Evolutionary conservation across 108 stramenopile genomes (phyloP).

Genomic region (Cyclotella choctawhatcheeana): DNA sequence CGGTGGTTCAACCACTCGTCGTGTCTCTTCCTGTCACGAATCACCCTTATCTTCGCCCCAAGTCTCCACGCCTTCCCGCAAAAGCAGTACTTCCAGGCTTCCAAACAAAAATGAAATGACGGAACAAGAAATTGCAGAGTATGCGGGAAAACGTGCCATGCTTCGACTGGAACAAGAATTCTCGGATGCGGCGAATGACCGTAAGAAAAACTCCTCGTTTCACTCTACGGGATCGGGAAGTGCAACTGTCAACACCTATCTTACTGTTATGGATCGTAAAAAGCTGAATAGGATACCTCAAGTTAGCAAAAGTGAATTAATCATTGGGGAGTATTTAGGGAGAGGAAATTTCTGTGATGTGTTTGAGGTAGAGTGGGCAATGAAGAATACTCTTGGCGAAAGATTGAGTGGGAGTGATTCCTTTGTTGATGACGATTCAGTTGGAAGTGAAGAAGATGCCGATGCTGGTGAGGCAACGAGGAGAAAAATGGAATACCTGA

Average conservation of each 20-base stretch:
- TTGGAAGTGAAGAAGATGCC: not conserved
- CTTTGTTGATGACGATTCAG: not conserved
- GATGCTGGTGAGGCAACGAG: not conserved
- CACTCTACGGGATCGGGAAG: not conserved
- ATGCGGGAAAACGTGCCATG: conserved; percentile 40
- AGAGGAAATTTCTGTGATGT: conserved; percentile 36
- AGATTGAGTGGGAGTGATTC: not conserved
- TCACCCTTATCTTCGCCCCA: too few species aligned
- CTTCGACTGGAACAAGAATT: conserved; percentile 38
- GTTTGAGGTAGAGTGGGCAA: conserved; percentile 23
- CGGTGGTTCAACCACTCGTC: too few species aligned
- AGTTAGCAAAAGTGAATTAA: conserved; percentile 21
- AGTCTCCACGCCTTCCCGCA: not conserved
- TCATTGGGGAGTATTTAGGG: conserved; percentile 34
- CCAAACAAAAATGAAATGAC: conserved; percentile 13
- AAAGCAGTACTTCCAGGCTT: too few species aligned
- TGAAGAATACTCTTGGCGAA: too few species aligned
- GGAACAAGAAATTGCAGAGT: conserved; percentile 37
- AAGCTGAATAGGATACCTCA: conserved; percentile 31
- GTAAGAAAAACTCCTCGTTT: not conserved
- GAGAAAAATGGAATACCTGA: not conserved
- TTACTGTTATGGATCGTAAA: conserved; percentile 31
- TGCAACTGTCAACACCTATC: not conserved
- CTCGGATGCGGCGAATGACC: not conserved
- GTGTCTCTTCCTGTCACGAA: too few species aligned